Conservation (phyloP, 2,329 filamentous ascomycete species). For the Cladophialophora immunda region DNA sequence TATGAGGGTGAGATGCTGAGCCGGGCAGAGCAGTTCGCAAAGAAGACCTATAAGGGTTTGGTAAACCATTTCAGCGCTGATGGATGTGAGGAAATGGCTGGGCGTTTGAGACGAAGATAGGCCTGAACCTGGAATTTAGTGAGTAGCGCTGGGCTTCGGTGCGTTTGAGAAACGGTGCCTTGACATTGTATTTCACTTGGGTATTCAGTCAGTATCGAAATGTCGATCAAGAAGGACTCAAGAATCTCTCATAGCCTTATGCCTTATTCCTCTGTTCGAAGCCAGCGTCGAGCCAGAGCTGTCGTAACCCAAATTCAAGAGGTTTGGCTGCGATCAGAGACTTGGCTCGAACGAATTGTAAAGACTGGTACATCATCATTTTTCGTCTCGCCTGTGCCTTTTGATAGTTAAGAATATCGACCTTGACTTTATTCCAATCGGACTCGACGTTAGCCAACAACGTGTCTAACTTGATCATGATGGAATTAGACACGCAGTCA, state of each 20-base stretch:
- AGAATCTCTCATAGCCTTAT: neutral
- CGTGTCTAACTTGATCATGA: slow-evolving; percentile 15
- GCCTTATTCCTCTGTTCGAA: neutral
- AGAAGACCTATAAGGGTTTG: slow-evolving; percentile 26
- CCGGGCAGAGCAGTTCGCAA: slow-evolving; percentile 33
- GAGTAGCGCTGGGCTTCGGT: neutral
- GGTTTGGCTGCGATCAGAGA: slow-evolving; percentile 21
- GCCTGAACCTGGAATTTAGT: neutral
- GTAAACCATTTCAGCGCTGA: slow-evolving; percentile 33
- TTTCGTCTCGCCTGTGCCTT: slow-evolving; percentile 4
- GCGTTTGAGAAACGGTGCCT: neutral
- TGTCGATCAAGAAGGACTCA: neutral
- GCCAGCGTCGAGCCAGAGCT: slow-evolving; percentile 14
- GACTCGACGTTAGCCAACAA: neutral
- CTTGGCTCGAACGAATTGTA: slow-evolving; percentile 10
- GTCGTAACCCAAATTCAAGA: slow-evolving; percentile 21
- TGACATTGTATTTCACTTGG: neutral
- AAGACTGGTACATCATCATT: neutral
- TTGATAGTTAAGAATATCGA: neutral
- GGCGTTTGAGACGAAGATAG: slow-evolving; percentile 16
- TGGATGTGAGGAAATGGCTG: slow-evolving; percentile 27
- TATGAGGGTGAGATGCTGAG: slow-evolving; percentile 42
- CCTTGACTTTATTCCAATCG: neutral
- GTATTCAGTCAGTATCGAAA: neutral
- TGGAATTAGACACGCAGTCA: slow-evolving; percentile 17